Conservation (phyloP, 139 green algal species). For the Choricystis sp. region DNA sequence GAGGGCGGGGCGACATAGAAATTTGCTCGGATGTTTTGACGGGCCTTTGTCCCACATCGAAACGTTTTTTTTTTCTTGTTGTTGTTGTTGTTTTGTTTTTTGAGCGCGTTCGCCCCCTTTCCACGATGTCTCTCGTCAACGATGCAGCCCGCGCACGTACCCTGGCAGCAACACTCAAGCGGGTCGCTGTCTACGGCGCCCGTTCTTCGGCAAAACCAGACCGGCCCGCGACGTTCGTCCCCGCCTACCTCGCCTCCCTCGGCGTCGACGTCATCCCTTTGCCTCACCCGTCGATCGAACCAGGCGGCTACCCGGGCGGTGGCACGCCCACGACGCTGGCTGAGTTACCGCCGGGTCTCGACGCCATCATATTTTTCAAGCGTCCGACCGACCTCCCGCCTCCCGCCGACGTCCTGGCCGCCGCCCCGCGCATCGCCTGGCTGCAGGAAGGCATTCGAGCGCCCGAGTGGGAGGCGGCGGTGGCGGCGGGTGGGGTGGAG, state of each 20-base stretch:
- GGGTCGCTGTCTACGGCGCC: no score
- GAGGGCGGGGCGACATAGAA: no score
- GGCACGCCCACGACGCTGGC: conserved; percentile 2
- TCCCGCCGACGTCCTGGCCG: neutral
- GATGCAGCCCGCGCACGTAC: no score
- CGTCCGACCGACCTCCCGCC: neutral
- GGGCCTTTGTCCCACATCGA: no score
- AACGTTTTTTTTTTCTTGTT: no score
- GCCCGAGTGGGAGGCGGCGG: conserved; percentile 12
- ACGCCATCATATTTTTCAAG: conserved; percentile 14
- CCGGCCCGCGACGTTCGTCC: conserved; percentile 19
- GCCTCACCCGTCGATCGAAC: conserved; percentile 22
- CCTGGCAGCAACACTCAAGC: no score
- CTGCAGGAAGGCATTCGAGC: conserved; percentile 22
- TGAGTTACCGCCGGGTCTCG: conserved; percentile 14
- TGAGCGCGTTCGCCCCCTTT: no score
- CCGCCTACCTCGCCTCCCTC: conserved; percentile 12
- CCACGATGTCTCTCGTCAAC: no score
- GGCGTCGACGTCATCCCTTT: conserved; percentile 25
- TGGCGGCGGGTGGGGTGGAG: conserved; percentile 15
- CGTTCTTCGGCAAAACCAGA: no score
- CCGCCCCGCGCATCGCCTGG: conserved; percentile 9
- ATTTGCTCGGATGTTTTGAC: no score
- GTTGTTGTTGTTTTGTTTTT: no score
- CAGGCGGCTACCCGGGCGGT: conserved; percentile 8